These are phyloP conservation scores for Aspergillus tamarii DNA, from an alignment of 2,329 filamentous ascomycete species.

Conservation along the genomic window DNA sequence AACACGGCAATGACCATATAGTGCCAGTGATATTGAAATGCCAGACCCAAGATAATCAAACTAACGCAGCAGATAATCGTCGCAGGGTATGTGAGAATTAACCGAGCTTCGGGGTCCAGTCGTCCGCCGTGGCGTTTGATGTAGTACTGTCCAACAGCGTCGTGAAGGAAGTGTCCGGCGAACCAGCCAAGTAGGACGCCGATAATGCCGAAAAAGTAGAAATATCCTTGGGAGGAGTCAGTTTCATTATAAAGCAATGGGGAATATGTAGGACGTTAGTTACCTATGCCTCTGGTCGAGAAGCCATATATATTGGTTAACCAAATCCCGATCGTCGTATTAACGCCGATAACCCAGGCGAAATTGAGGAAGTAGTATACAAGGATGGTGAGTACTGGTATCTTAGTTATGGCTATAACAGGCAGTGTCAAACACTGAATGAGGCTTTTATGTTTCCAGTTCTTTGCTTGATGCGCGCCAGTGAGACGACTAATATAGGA, in stretches of 20 bases:
- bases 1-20: constrained; percentile 52
- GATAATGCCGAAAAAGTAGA: constrained; percentile 60
- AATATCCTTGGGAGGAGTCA: constrained; percentile 36
- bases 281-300: constrained; percentile 52
- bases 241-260: background rate
- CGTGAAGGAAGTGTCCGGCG: constrained; percentile 59
- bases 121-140: constrained; percentile 52
- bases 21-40: constrained; percentile 51
- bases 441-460: constrained; percentile 41
- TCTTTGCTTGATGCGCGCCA: constrained; percentile 32
- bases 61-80: constrained; percentile 16
- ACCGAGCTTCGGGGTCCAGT: constrained; percentile 60
- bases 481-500: constrained; percentile 22
- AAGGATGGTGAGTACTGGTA: constrained; percentile 33
- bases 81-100: constrained; percentile 52
- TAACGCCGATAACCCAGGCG: constrained; percentile 55
- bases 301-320: constrained; percentile 54
- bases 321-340: constrained; percentile 57
- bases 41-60: constrained; percentile 51
- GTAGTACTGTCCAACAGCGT: constrained; percentile 51
- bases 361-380: constrained; percentile 41
- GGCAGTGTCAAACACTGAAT: constrained; percentile 45
- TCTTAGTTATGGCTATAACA: constrained; percentile 40
- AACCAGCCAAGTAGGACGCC: constrained; percentile 53
- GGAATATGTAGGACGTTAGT: constrained; percentile 25